Conservation (phyloP, 2,329 filamentous ascomycete species). For the Leptographium radiaticola region DNA sequence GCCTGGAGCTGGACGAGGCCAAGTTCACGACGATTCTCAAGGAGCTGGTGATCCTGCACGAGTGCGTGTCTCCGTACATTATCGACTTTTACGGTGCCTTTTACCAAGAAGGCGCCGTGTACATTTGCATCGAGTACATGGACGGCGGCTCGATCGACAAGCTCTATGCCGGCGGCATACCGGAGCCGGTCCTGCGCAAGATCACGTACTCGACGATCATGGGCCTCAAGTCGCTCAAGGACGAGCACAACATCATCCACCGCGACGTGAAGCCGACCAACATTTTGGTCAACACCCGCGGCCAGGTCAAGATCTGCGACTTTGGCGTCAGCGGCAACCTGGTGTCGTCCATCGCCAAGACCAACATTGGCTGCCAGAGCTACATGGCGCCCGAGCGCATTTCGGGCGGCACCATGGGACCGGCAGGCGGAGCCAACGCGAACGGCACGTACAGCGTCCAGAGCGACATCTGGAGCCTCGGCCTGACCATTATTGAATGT, state of each 20-base stretch:
- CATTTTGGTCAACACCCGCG: slow-evolving; percentile 77
- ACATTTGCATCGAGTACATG: slow-evolving; percentile 99
- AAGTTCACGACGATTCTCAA: slow-evolving; percentile 97
- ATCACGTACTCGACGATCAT: slow-evolving; percentile 83
- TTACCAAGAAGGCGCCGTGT: slow-evolving; percentile 96
- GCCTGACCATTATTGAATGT: slow-evolving; percentile 89
- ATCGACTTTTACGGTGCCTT: slow-evolving; percentile 99
- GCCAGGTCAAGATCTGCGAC: slow-evolving; percentile 96
- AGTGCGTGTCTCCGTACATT: slow-evolving; percentile 89
- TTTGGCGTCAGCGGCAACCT: slow-evolving; percentile 95
- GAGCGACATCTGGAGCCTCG: slow-evolving; percentile 95
- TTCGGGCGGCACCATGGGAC: slow-evolving; percentile 67
- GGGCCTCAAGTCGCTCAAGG: slow-evolving; percentile 86
- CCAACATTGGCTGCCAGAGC: slow-evolving; percentile 96
- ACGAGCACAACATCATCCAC: slow-evolving; percentile 98
- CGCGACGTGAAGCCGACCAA: slow-evolving; percentile 99
- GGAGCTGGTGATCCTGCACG: slow-evolving; percentile 90
- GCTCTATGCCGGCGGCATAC: slow-evolving; percentile 79
- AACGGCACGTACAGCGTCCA: slow-evolving; percentile 93
- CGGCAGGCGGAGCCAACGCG: slow-evolving; percentile 51
- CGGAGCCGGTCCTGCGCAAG: slow-evolving; percentile 77
- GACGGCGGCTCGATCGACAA: slow-evolving; percentile 97
- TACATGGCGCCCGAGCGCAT: slow-evolving; percentile 99
- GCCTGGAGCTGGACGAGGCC: slow-evolving; percentile 86
- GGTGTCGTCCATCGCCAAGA: slow-evolving; percentile 94